Evolutionary conservation across 352 stramenopile species (phyloP).

Genomic region (Phytopythium oedochilum): DNA sequence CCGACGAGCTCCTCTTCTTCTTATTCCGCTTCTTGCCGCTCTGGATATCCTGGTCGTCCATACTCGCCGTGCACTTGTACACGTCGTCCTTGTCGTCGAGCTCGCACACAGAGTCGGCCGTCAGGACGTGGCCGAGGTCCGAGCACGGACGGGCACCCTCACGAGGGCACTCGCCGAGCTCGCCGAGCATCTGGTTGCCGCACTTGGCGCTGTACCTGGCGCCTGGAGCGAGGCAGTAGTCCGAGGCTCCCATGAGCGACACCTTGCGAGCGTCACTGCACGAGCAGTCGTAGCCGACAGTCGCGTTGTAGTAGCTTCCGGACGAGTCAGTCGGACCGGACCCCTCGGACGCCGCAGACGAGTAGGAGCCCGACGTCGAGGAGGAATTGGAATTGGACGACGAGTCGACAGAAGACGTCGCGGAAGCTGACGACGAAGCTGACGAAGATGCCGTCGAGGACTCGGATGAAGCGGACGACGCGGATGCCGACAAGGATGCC

Average conservation of each 20-base stretch:
- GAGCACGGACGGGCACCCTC: constrained; percentile 51
- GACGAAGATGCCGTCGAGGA: neutral
- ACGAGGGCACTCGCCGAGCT: constrained; percentile 50
- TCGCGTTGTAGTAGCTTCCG: constrained; percentile 14
- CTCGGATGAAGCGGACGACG: neutral
- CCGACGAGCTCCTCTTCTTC: constrained; percentile 20
- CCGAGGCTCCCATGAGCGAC: constrained; percentile 65
- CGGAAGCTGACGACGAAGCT: neutral
- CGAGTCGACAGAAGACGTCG: neutral
- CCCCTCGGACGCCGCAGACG: neutral
- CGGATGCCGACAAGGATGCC: neutral
- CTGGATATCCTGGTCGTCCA: constrained; percentile 58
- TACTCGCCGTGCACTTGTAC: constrained; percentile 72
- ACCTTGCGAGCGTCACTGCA: constrained; percentile 39
- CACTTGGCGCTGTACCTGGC: constrained; percentile 57
- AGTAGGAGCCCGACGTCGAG: neutral
- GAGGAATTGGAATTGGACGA: neutral
- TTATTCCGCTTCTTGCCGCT: constrained; percentile 48
- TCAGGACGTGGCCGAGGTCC: constrained; percentile 47
- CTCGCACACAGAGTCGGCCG: constrained; percentile 53
- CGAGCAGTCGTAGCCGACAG: constrained; percentile 34
- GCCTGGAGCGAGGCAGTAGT: constrained; percentile 55
- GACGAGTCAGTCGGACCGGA: neutral
- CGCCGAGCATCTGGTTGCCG: constrained; percentile 43
- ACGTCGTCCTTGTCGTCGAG: constrained; percentile 56